Evolutionary conservation across 139 green algal species (phyloP).

Genomic region (Chlamydomonas urium): DNA sequence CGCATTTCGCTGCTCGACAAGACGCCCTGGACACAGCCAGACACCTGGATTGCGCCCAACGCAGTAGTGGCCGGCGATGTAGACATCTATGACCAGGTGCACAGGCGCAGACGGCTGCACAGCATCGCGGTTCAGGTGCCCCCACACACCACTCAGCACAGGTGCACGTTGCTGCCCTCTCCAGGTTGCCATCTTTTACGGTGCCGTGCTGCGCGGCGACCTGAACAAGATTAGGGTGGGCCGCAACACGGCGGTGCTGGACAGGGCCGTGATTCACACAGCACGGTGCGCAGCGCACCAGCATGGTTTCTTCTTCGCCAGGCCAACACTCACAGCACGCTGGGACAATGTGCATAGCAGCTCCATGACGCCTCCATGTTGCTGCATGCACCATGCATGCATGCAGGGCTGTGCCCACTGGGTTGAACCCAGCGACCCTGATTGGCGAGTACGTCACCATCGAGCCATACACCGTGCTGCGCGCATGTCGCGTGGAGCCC

Average conservation of each 20-base stretch:
- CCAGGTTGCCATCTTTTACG: conserved; percentile 80
- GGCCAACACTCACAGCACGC: no score
- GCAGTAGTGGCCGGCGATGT: conserved; percentile 44
- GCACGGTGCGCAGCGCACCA: no score
- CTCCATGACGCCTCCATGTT: no score
- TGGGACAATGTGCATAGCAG: no score
- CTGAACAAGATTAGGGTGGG: conserved; percentile 80
- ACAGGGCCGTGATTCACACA: conserved; percentile 83
- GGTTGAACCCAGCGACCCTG: conserved; percentile 68
- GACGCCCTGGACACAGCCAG: conserved; percentile 51
- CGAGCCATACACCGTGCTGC: conserved; percentile 71
- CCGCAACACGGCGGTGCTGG: conserved; percentile 64
- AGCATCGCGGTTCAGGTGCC: no score
- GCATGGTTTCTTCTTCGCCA: no score
- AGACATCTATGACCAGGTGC: conserved; percentile 42
- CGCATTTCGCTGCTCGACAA: conserved; percentile 69
- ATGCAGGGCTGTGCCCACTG: conserved; percentile 62
- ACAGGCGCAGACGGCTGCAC: no score
- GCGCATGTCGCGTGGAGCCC: conserved; percentile 63
- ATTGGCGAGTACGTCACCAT: conserved; percentile 81
- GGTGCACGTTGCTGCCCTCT: no score
- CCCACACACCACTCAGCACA: no score
- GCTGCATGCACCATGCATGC: not conserved
- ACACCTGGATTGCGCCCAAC: conserved; percentile 78
- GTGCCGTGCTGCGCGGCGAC: conserved; percentile 79